These are phyloP conservation scores for Crithidia sp. DNA, from an alignment of 208 protist species.

Conservation along the genomic window DNA sequence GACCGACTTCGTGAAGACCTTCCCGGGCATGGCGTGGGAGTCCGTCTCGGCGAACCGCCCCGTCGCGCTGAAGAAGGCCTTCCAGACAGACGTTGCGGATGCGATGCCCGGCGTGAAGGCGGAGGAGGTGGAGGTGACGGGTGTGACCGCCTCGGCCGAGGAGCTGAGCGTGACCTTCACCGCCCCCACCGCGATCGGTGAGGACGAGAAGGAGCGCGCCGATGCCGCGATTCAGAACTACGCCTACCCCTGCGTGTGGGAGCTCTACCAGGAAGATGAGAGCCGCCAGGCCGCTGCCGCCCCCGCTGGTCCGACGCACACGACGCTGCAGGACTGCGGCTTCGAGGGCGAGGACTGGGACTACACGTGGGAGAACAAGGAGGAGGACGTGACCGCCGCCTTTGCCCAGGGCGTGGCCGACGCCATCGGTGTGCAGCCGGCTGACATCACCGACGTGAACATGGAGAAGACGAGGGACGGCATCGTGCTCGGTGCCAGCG, in stretches of 20 bases:
- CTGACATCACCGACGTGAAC: conserved; percentile 33
- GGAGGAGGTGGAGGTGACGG: conserved; percentile 18
- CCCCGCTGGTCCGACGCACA: conserved; percentile 5
- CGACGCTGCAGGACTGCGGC: conserved; percentile 41
- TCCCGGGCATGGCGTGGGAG: conserved; percentile 45
- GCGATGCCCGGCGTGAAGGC: conserved; percentile 31
- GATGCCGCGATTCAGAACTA: conserved; percentile 27
- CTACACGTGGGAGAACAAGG: conserved; percentile 41
- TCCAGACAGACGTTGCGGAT: conserved; percentile 46
- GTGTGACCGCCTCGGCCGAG: conserved; percentile 10
- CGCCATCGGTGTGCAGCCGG: conserved; percentile 36
- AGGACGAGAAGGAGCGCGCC: conserved; percentile 28
- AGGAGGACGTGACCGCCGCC: conserved; percentile 33
- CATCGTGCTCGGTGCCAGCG: conserved; percentile 35
- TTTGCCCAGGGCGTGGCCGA: conserved; percentile 42
- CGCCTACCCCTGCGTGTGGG: conserved; percentile 49
- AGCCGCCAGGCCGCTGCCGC: conserved; percentile 12
- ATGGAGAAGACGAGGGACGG: conserved; percentile 30
- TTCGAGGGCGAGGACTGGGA: conserved; percentile 65
- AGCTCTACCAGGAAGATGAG: conserved; percentile 28
- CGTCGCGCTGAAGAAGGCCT: conserved; percentile 41
- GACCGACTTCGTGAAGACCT: conserved; percentile 29
- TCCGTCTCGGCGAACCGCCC: conserved; percentile 24
- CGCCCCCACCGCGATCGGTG: conserved; percentile 18
- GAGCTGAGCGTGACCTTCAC: conserved; percentile 29